Percentiles rank a stretch among this genome's conserved stretches.
Conservation (phyloP, 768 basidiomycete species). For the Auriscalpium microsporum region DNA sequence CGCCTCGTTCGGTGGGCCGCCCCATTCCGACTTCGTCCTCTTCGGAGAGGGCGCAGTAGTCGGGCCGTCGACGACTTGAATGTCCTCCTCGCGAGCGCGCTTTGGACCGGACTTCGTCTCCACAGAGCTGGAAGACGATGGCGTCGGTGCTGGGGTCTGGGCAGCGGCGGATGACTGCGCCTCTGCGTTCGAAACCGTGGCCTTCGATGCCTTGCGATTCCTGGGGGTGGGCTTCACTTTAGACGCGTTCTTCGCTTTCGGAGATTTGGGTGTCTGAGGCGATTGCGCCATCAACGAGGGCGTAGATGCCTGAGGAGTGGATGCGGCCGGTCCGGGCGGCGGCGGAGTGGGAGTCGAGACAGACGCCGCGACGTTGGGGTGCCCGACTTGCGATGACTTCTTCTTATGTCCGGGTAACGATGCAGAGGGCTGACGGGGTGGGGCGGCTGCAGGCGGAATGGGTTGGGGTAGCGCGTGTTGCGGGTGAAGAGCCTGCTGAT, state of each 20-base stretch:
- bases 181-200: constrained; percentile 10
- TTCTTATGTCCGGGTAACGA: constrained; percentile 4
- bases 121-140: constrained; percentile 9
- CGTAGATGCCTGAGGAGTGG: constrained; percentile 12
- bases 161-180: constrained; percentile 11
- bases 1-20: constrained; percentile 42
- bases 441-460: neutral
- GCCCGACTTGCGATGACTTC: constrained; percentile 5
- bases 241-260: constrained; percentile 44
- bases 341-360: constrained; percentile 10
- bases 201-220: constrained; percentile 24
- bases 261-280: constrained; percentile 48
- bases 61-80: neutral
- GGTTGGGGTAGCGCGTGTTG: neutral
- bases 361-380: neutral
- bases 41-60: constrained; percentile 62
- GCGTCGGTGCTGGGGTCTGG: neutral
- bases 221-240: constrained; percentile 35
- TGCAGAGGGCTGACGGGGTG: neutral
- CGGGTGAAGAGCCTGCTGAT: neutral
- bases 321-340: neutral
- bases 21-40: constrained; percentile 65
- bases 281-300: constrained; percentile 10
- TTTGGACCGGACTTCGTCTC: constrained; percentile 24
- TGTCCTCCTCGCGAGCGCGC: constrained; percentile 48